Evolutionary conservation across 108 stramenopile genomes (phyloP), one percentile per base, ranked within the genome.

Genomic region (Schizochytrium sp.): DNA sequence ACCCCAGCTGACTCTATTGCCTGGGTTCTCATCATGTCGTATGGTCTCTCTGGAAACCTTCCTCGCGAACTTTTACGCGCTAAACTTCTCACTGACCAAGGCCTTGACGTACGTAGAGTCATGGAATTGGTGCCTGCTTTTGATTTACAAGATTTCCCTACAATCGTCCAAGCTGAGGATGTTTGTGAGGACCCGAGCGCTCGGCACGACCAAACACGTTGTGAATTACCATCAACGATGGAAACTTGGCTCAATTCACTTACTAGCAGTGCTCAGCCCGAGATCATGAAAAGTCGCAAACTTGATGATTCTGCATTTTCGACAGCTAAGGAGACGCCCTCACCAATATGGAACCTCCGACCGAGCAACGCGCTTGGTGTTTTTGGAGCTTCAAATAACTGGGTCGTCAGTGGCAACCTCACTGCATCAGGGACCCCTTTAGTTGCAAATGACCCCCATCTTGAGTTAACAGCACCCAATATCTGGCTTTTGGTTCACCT

Each of bases 361-460:
- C 46, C 45, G 47, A 19, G 47, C 19, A 58, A 56, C 45, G 40
- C 40, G 1, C 10, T 45, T 8, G 57, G 87, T 28, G 17, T 56
- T 1, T 41, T 47, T 13, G 88, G 88, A n/a, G 89, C 89, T 45
- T 55, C 49, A 0, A 89, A 89, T 57, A 87, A 87, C 46, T 89
- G 89, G 89, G 89, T 89, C 3, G 50, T 89, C 13, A 40, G 53
- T 17, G 89, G 89, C 12, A 58, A 57, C 59, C 0, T 45, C 5
- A 88, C 89, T 3, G 15, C 3, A 12, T 40, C 3, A 8, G 72
- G 76, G 13, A 49, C 44, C 40, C 89, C 89, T 3, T 12, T 89
- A n/a, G 5, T 89, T 46, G 42, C 46, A n/a, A 89, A 89, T 57
- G 89, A 89, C 76, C 89, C 89, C 7, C 89, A 89, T 61, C 56